These are phyloP conservation scores for Globisporangium uncinulatum DNA, from an alignment of 352 stramenopile genomes.

Conservation along the genomic window DNA sequence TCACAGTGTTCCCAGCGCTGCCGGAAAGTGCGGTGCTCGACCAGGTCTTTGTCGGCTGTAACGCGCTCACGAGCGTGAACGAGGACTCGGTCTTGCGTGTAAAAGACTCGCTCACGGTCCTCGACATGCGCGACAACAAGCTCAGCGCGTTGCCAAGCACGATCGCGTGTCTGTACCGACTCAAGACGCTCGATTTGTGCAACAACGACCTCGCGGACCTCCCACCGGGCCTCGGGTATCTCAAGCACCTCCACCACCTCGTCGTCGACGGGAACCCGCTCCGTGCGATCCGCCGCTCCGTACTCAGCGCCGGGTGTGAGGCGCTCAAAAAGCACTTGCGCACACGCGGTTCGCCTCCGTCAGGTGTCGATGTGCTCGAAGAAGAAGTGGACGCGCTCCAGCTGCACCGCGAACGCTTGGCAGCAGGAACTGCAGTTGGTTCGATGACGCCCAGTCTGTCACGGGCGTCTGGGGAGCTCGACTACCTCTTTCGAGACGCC, in stretches of 20 bases:
- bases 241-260: constrained; percentile 75
- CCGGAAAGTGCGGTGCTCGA: constrained; percentile 54
- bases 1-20: constrained; percentile 54
- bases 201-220: constrained; percentile 83
- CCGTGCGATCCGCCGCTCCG: constrained; percentile 56
- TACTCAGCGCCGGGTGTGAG: constrained; percentile 63
- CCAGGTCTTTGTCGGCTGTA: constrained; percentile 78
- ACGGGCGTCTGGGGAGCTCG: constrained; percentile 11
- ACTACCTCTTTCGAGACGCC: constrained; percentile 48
- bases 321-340: constrained; percentile 81
- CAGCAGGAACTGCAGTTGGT: neutral
- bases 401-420: constrained; percentile 9
- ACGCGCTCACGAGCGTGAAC: constrained; percentile 49
- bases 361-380: constrained; percentile 54
- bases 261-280: constrained; percentile 73
- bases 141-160: constrained; percentile 42
- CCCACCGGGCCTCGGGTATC: constrained; percentile 66
- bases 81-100: constrained; percentile 49
- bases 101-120: constrained; percentile 62
- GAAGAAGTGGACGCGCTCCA: constrained; percentile 66
- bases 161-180: constrained; percentile 44
- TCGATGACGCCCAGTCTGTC: neutral
- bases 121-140: constrained; percentile 84
- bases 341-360: constrained; percentile 51
- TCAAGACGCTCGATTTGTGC: constrained; percentile 78